Conservation (phyloP, 1,139 yeast genomes). For the Saccharomyces pastorianus region DNA sequence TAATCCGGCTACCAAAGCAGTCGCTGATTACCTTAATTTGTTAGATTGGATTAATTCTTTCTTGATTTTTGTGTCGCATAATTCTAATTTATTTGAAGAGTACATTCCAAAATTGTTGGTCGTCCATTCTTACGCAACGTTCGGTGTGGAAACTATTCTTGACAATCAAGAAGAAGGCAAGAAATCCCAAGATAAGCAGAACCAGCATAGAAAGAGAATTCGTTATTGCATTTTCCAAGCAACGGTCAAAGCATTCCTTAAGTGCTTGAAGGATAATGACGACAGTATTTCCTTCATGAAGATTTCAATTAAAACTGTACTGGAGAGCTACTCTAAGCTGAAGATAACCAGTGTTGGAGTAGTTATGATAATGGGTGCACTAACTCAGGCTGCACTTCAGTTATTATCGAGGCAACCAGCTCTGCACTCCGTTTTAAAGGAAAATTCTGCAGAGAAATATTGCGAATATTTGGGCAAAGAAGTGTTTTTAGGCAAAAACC, state of each 20-base stretch:
- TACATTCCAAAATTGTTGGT: constrained; percentile 15
- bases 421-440: constrained; percentile 29
- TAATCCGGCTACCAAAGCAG: constrained; percentile 22
- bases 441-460: constrained; percentile 17
- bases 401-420: constrained; percentile 39
- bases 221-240: constrained; percentile 38
- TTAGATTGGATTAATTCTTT: constrained; percentile 28
- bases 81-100: constrained; percentile 10
- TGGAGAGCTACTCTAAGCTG: constrained; percentile 11
- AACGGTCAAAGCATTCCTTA: constrained; percentile 27
- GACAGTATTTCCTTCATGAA: constrained; percentile 8
- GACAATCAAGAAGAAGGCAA: constrained; percentile 23
- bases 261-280: constrained; percentile 13
- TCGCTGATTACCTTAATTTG: constrained; percentile 26
- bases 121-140: constrained; percentile 19
- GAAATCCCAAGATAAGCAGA: constrained; percentile 20
- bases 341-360: constrained; percentile 29
- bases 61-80: constrained; percentile 11
- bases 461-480: constrained; percentile 35
- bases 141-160: constrained; percentile 19
- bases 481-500: constrained; percentile 40
- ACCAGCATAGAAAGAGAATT: constrained; percentile 44
- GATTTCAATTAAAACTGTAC: constrained; percentile 7
- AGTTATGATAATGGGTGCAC: constrained; percentile 35
- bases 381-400: constrained; percentile 36